A percentile compares a stretch with the other conserved stretches of the same genome.
Evolutionary conservation across 345 rosid genomes (phyloP).

Genomic region (Adansonia digitata): DNA sequence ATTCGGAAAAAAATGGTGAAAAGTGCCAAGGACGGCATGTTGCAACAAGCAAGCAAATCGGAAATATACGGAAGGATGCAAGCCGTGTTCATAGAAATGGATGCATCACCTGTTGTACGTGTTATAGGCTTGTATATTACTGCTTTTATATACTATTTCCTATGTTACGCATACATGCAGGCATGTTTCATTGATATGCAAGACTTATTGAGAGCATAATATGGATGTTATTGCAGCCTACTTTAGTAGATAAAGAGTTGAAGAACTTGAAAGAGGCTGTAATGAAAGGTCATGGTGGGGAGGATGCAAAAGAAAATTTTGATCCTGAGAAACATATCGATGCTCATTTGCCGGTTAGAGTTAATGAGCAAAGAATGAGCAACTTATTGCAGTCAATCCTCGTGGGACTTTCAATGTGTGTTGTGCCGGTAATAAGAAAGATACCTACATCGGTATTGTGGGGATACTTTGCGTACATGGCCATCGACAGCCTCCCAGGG

Average conservation of each 20-base stretch:
- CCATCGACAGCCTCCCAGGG: constrained; percentile 83
- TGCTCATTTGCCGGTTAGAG: constrained; percentile 66
- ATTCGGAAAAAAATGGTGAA: constrained; percentile 69
- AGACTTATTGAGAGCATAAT: constrained; percentile 14
- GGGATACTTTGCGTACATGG: constrained; percentile 95
- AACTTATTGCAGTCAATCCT: constrained; percentile 73
- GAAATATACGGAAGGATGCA: constrained; percentile 82
- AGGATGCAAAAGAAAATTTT: constrained; percentile 37
- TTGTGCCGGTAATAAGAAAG: constrained; percentile 53
- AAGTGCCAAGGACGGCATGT: constrained; percentile 65
- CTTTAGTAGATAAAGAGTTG: constrained; percentile 53
- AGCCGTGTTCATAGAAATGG: constrained; percentile 66
- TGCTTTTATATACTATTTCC: not conserved
- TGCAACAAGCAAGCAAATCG: constrained; percentile 52
- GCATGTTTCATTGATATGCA: not conserved
- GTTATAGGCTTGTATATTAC: not conserved
- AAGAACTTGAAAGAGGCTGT: constrained; percentile 66
- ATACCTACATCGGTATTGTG: constrained; percentile 80
- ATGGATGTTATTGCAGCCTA: constrained; percentile 31
- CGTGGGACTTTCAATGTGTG: constrained; percentile 49
- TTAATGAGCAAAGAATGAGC: constrained; percentile 77
- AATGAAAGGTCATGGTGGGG: constrained; percentile 51
- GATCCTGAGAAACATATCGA: constrained; percentile 73
- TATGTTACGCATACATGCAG: not conserved
- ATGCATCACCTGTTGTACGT: constrained; percentile 46